phyloP scores from a whole-genome alignment of 2,329 filamentous ascomycete species.

The Colletotrichum echinochloae region DNA sequence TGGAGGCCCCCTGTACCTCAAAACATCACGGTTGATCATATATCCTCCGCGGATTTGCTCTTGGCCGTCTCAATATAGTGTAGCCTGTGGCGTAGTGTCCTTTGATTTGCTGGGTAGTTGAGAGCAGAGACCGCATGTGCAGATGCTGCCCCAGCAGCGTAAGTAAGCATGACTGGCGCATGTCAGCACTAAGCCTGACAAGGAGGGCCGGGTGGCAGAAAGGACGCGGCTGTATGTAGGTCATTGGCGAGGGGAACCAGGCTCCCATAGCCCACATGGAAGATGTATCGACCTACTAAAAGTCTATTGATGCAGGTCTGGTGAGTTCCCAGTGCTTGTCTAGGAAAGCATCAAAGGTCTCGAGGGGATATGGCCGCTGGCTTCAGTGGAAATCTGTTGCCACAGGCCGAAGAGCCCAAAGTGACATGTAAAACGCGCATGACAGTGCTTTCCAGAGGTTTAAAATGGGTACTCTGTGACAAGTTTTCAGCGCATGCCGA shows the following conservation, averaged over 20 bases:
- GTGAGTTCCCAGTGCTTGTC: not conserved
- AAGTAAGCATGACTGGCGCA: conserved; percentile 23
- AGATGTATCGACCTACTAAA: not conserved
- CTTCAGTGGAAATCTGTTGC: not conserved
- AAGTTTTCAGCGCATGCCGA: not conserved
- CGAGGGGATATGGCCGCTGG: not conserved
- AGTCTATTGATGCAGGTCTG: not conserved
- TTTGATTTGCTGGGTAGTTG: conserved; percentile 24
- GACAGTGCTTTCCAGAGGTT: not conserved
- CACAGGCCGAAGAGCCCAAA: not conserved
- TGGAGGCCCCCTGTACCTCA: not conserved
- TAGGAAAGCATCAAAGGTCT: not conserved
- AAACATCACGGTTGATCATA: conserved; percentile 11
- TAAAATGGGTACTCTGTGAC: not conserved
- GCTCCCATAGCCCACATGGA: not conserved
- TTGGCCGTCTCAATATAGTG: conserved; percentile 28
- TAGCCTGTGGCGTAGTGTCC: not conserved
- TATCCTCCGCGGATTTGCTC: conserved; percentile 3
- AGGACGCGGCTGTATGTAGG: conserved; percentile 17
- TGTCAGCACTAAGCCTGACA: conserved; percentile 37
- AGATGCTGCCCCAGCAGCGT: conserved; percentile 29
- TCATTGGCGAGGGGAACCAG: not conserved
- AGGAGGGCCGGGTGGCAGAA: conserved; percentile 21
- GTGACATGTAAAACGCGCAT: not conserved
- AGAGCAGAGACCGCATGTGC: conserved; percentile 6